Conservation (phyloP, 768 basidiomycete species). For the Lentinula detonsa region DNA sequence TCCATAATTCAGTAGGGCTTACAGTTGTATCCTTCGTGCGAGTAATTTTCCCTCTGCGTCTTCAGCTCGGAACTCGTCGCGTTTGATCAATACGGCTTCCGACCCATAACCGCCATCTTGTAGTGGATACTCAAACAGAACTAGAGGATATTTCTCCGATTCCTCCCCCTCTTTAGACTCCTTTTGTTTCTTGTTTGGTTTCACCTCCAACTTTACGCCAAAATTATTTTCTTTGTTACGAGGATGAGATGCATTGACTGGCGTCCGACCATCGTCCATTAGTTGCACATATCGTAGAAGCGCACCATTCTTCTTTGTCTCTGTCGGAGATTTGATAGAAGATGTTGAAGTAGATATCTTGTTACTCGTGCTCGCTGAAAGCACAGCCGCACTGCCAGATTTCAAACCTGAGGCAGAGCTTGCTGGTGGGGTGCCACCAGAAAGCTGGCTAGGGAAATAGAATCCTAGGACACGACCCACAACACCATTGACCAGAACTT, state of each 20-base stretch:
- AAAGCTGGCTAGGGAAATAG: conserved; percentile 13
- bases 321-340: conserved; percentile 1
- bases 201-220: conserved; percentile 32
- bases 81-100: conserved; percentile 41
- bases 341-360: background rate
- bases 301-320: conserved; percentile 8
- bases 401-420: background rate
- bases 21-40: conserved; percentile 47
- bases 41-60: conserved; percentile 44
- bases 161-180: background rate
- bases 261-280: conserved; percentile 4
- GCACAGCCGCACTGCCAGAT: background rate
- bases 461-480: conserved; percentile 72
- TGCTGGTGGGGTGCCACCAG: background rate
- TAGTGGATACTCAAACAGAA: conserved; percentile 7
- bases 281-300: conserved; percentile 5
- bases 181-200: conserved; percentile 40
- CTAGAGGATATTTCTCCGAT: conserved; percentile 6
- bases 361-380: background rate
- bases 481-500: conserved; percentile 71
- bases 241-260: background rate
- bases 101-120: conserved; percentile 9
- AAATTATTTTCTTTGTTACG: conserved; percentile 1
- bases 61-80: conserved; percentile 49
- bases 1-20: conserved; percentile 3